phyloP scores from a whole-genome alignment of 768 basidiomycete species.

The Boletellus ananas region DNA sequence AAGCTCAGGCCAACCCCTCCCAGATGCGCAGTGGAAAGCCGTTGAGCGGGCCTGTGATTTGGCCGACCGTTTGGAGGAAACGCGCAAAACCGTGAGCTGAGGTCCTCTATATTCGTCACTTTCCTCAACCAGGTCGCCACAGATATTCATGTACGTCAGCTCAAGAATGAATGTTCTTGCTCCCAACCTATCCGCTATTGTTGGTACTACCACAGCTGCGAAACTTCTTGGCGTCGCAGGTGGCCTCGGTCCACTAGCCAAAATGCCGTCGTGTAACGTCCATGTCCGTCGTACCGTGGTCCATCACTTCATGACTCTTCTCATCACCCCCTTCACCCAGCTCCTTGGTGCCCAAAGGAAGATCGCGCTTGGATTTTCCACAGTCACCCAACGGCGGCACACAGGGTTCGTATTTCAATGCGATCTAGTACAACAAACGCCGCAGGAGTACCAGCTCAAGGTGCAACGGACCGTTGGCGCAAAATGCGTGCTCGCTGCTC shows the following conservation, averaged over 20 bases:
- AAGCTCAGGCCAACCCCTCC: conserved; percentile 70
- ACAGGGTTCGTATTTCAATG: conserved; percentile 98
- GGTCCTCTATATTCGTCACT: neutral
- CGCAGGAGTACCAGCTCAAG: conserved; percentile 86
- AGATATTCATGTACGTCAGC: conserved; percentile 99
- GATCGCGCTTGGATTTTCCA: conserved; percentile 89
- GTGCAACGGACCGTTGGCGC: conserved; percentile 92
- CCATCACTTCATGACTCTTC: neutral
- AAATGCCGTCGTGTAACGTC: conserved; percentile 95
- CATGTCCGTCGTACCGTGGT: conserved; percentile 54
- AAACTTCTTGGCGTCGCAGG: conserved; percentile 97
- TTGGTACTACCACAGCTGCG: conserved; percentile 97
- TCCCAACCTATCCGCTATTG: conserved; percentile 96
- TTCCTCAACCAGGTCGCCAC: conserved; percentile 5
- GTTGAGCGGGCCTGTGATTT: conserved; percentile 86
- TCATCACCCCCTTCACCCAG: conserved; percentile 37
- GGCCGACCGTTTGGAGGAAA: conserved; percentile 83
- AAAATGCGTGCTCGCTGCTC: conserved; percentile 83
- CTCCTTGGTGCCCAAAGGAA: conserved; percentile 93
- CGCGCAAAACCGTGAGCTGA: conserved; percentile 70
- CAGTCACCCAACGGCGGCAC: conserved; percentile 81
- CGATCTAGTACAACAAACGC: conserved; percentile 79
- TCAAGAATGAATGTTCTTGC: conserved; percentile 98
- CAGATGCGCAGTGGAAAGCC: conserved; percentile 69
- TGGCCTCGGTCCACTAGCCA: conserved; percentile 82